Conservation (phyloP, 441 rosid species). For the Adansonia madagascariensis region DNA sequence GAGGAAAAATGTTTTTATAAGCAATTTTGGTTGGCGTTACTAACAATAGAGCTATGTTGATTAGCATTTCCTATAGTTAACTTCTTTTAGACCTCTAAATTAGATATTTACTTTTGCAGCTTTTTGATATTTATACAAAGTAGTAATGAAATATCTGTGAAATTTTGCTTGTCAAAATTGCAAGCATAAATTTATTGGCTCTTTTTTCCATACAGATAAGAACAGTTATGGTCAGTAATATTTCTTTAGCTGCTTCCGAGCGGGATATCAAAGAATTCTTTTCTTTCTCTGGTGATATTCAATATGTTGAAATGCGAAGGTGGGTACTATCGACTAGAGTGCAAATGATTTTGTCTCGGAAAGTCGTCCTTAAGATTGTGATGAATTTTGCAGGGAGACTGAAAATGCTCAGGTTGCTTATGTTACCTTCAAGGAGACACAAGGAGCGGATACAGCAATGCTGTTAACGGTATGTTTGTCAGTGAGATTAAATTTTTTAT, state of each 20-base stretch:
- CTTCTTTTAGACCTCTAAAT: not conserved
- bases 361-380: conserved; percentile 17
- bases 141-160: not conserved
- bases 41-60: not conserved
- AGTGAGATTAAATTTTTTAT: not conserved
- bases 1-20: conserved; percentile 20
- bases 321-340: conserved; percentile 16
- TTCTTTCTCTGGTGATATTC: conserved; percentile 68
- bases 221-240: conserved; percentile 64
- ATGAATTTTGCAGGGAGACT: conserved; percentile 49
- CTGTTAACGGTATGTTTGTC: conserved; percentile 57
- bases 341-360: not conserved
- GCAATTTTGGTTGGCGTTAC: not conserved
- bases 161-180: not conserved
- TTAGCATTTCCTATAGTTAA: not conserved
- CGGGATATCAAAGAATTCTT: conserved; percentile 61
- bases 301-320: conserved; percentile 62
- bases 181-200: conserved; percentile 4
- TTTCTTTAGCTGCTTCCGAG: conserved; percentile 49
- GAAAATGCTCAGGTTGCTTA: conserved; percentile 55
- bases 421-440: conserved; percentile 70
- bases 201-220: conserved; percentile 44
- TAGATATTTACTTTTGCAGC: conserved; percentile 10
- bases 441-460: conserved; percentile 74
- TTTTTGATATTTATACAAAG: not conserved